Base-by-base conservation (phyloP, 2,329 filamentous ascomycete species). In the Clarireedia homoeocarpa region DNA sequence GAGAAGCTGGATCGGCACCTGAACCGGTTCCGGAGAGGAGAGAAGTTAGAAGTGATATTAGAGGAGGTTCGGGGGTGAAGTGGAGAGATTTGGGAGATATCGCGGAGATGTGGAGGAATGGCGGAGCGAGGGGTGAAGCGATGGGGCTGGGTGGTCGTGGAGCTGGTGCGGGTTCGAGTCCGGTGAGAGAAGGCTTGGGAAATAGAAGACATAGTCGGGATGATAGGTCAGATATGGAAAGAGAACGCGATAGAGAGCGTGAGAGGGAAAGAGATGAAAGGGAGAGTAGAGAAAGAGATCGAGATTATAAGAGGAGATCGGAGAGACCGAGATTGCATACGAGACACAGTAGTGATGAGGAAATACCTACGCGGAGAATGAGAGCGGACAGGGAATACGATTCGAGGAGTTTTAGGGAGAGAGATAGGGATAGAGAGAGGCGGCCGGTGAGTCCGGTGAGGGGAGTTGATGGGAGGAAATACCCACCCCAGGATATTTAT, bases 11-110 rank as follows among this genome's bases (percentile, higher is more conserved):
- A 12, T 34, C 30, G 10, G 30, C 2, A 4, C 9, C 30, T 12
- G 30, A 34, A 34, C 30, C 30, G 6, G 61, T 63, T 49, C 66
- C 72, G 10, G 73, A 75, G 26, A 66, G 71, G 7, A 72, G 52
- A 20, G 54, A 54, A 51, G 56, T 44, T 7, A 59, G 48, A 26
- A 53, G 53, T 49, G 24, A 38, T 34, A 42, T 10, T 46, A 30
- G 60, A 53, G 38, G 61, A 7, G 60, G 20, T 36, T 45, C 52
- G 12, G 50, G 46, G 14, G 24, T 51, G 6, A 48, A 51, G 20
- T 56, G 20, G 42, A 61, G 46, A 20, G 49, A 45, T 24, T 45
- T 44, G 51, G 55, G 38, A 53, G 20, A 61, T 27, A 48, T 55
- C 53, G 27, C 50, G 15, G 48, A 52, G 20, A 48, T 52, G 49